Evolutionary conservation across 2,329 filamentous ascomycete genomes (phyloP), one percentile per base, ranked within the genome.

Genomic region (Claviceps paspali): DNA sequence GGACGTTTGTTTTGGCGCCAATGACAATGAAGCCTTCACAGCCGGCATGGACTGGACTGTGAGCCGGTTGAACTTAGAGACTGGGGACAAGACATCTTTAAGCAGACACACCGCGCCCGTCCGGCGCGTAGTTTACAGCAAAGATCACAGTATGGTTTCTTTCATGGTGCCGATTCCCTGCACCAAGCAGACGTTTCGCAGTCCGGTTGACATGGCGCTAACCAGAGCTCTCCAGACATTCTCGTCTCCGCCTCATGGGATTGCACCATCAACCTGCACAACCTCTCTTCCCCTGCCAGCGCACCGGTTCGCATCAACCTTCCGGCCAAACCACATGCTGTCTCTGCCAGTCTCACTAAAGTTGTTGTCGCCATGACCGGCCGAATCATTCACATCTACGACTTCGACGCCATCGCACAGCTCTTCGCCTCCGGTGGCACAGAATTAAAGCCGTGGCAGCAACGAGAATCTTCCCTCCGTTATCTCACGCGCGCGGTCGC

Each of bases 291-390:
- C 52, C 64, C 60, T 42, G 68, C 53, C 19, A 65, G 65, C 46
- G 49, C 59, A 22, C 75, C 75, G n/a, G 70, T 80, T 31, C 70
- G 65, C 31, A 69, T 95, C 39, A 61, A 69, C 3, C 76, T 94
- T 17, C 84, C 82, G 1, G 81, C 78, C 21, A 98, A 94, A 58
- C 85, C 86, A 1, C 93, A 94, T 59, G 87, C 87, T 10, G 67
- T 96, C 33, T 82, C 86, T 26, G 67, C 81, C 35, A 86, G 70
- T 50, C 68, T 71, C 3, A 70, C 82, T 36, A 94, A 92, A 57
- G 70, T 94, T 7, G 85, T 98, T 29, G 84, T 98, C 40, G 87
- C 87, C 47, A 96, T 98, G 91, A 83, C 87, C 2, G 83, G 82
- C 38, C 82, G 91, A 38, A 75, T 87, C n/a, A 76, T 95, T 43